These are phyloP conservation scores for Penicillium sp. DNA, from an alignment of 2,329 filamentous ascomycete genomes.

Conservation along the genomic window DNA sequence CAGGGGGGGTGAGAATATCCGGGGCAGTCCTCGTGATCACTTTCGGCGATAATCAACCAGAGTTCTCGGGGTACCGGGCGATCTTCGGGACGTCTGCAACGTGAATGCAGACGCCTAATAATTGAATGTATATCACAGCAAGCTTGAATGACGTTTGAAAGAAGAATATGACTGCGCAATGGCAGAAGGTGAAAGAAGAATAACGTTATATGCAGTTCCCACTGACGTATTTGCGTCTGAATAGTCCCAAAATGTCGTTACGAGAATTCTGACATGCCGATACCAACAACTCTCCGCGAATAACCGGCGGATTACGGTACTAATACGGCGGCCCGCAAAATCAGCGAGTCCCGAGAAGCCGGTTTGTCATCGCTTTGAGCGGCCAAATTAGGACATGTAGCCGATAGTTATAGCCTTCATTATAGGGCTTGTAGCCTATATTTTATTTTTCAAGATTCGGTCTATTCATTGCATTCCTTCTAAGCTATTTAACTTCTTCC, in stretches of 20 bases:
- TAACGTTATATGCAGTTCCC: conserved; percentile 6
- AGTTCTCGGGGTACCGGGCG: conserved; percentile 32
- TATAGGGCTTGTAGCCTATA: not conserved
- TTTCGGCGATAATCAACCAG: conserved; percentile 24
- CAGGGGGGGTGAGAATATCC: conserved; percentile 15
- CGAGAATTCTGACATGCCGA: conserved; percentile 32
- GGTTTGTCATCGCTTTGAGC: conserved; percentile 17
- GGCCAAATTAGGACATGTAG: not conserved
- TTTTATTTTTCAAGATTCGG: not conserved
- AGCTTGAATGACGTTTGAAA: not conserved
- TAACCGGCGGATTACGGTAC: conserved; percentile 18
- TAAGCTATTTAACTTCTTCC: not conserved
- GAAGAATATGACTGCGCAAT: conserved; percentile 1
- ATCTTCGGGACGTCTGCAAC: conserved; percentile 11
- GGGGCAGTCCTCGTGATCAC: conserved; percentile 26
- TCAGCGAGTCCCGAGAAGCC: conserved; percentile 21
- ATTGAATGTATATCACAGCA: too few species aligned
- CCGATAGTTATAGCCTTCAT: not conserved
- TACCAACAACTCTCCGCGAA: conserved; percentile 25
- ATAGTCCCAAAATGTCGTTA: not conserved
- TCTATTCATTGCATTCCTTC: conserved; percentile 13
- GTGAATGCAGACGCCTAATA: not conserved
- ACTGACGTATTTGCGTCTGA: conserved; percentile 11
- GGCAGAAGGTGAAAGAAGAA: conserved; percentile 2
- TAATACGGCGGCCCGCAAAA: conserved; percentile 17